Evolutionary conservation across 345 rosid genomes (phyloP), one percentile per base, ranked within the genome.

Genomic region (Aethionema arabicum): DNA sequence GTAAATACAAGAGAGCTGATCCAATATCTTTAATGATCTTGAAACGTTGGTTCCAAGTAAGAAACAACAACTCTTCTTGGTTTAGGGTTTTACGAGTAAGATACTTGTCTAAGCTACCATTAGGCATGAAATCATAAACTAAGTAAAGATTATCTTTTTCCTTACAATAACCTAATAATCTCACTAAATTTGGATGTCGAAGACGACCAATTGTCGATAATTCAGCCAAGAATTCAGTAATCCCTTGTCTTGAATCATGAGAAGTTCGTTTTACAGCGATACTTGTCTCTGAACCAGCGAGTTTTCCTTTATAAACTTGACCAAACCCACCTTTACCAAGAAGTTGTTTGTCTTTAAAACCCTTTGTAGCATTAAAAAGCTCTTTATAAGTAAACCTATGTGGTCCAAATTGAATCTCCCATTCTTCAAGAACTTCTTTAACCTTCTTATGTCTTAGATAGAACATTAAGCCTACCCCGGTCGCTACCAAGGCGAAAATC

Each of bases 271-370:
- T 87, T 39, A 83, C 86, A 3, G 84, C 87, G 52, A 87, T 64
- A 41, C 80, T 64, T 6, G 67, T 21, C 27, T 77, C 74, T 0
- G 82, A 59, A 29, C 11, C 73, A 0, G 77, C 85, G 21, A 87
- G 66, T 0, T 42, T 56, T 1, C 91, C 88, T 76, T 16, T 82
- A 3, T 79, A 83, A 40, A 83, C 85, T 32, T 71, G 72, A 7
- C 85, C 83, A 61, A 80, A 83, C 5, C 83, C 88, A 11, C 88
- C 83, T 35, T 56, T 63, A 0, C 88, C 88, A 5, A 83, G 59
- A 31, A 83, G 71, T 47, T 78, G 75, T 43, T 59, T 75, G 36
- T 74, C 80, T 59, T 70, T 71, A 36, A 83, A 83, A 16, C 83
- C 80, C 3, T 56, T 75, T 11, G 88, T 77, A 12, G 83, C 80